Evolutionary conservation across 2,329 filamentous ascomycete species (phyloP).

Genomic region (Rasamsonia emersonii): DNA sequence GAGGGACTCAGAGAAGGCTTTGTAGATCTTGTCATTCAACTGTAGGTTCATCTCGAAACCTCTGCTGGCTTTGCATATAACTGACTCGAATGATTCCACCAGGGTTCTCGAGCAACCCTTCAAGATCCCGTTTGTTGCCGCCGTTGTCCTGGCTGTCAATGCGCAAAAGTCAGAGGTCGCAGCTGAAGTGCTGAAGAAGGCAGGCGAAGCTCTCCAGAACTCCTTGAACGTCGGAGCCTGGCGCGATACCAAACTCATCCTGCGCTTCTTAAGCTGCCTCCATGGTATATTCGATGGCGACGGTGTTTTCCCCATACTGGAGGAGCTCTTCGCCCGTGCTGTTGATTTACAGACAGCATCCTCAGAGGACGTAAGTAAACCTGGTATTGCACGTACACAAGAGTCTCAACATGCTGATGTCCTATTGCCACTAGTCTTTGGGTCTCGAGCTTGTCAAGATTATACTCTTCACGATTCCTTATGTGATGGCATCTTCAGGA

Average conservation of each 20-base stretch:
- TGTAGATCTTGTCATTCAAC: constrained; percentile 62
- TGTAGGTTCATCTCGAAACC: constrained; percentile 43
- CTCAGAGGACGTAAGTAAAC: constrained; percentile 70
- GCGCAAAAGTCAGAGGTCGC: constrained; percentile 66
- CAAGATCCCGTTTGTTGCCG: constrained; percentile 92
- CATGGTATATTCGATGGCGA: constrained; percentile 73
- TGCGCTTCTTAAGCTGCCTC: constrained; percentile 83
- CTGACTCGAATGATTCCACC: constrained; percentile 13
- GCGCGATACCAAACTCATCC: constrained; percentile 81
- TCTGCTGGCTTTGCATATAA: constrained; percentile 4
- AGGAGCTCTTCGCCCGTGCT: constrained; percentile 86
- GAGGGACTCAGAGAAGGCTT: constrained; percentile 67
- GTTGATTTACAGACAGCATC: constrained; percentile 88
- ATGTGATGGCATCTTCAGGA: constrained; percentile 68
- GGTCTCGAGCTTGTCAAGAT: constrained; percentile 88
- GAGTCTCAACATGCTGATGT: constrained; percentile 1
- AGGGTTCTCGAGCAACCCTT: constrained; percentile 81
- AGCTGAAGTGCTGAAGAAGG: constrained; percentile 58
- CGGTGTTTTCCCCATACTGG: constrained; percentile 74
- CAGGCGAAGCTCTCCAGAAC: constrained; percentile 54
- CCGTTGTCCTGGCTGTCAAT: constrained; percentile 72
- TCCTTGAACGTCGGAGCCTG: constrained; percentile 67
- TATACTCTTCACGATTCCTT: constrained; percentile 89
- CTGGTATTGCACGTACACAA: background rate
- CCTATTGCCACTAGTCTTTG: constrained; percentile 38